Conservation (phyloP, 352 stramenopile species). For the Phytophthora multivora region DNA sequence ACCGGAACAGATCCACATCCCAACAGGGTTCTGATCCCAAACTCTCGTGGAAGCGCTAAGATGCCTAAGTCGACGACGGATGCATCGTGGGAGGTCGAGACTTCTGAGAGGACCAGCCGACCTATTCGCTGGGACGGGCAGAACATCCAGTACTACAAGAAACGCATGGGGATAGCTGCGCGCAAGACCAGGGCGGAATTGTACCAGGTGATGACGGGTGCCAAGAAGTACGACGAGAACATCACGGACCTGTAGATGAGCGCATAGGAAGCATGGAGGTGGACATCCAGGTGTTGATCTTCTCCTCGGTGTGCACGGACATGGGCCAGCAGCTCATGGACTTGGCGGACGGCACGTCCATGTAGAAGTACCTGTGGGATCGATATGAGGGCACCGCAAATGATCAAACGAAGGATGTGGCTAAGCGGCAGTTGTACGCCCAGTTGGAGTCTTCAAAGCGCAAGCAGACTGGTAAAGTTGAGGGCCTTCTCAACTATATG, state of each 20-base stretch:
- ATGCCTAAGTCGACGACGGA: slow-evolving; percentile 12
- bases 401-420: neutral
- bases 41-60: neutral
- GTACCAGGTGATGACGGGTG: slow-evolving; percentile 7
- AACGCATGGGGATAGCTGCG: slow-evolving; percentile 8
- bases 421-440: slow-evolving; percentile 3
- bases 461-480: slow-evolving; percentile 1
- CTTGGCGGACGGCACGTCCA: neutral
- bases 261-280: neutral
- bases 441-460: slow-evolving; percentile 2
- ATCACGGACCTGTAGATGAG: neutral
- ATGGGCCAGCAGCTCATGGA: slow-evolving; percentile 3
- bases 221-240: neutral
- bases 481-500: slow-evolving; percentile 18
- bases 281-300: slow-evolving; percentile 3
- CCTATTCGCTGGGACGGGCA: slow-evolving; percentile 3
- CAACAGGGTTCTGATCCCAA: slow-evolving; percentile 10
- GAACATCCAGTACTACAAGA: slow-evolving; percentile 15
- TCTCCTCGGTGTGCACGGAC: slow-evolving; percentile 2
- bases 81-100: slow-evolving; percentile 10
- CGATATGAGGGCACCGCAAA: neutral
- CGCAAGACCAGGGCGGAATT: neutral
- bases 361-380: neutral
- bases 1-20: neutral
- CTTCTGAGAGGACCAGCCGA: slow-evolving; percentile 6